Evolutionary conservation across 768 basidiomycete genomes (phyloP).

Genomic region (Lentinus tigrinus): DNA sequence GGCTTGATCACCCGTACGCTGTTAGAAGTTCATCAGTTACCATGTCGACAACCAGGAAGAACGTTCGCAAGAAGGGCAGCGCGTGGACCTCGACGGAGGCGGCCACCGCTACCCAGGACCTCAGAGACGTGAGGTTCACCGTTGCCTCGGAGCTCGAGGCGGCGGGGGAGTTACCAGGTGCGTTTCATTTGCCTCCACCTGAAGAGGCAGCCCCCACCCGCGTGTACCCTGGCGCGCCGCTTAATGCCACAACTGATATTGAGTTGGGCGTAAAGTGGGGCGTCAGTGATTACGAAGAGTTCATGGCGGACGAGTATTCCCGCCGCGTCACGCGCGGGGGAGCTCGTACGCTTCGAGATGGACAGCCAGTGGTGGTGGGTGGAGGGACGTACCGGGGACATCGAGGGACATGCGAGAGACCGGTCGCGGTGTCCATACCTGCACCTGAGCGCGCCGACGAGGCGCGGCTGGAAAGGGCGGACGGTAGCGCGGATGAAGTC

Average conservation of each 20-base stretch:
- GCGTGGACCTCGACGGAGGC: not conserved
- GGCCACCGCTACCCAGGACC: not conserved
- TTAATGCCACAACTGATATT: not conserved
- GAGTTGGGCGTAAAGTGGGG: not conserved
- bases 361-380: not conserved
- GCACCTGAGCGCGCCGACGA: not conserved
- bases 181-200: not conserved
- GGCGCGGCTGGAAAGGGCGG: not conserved
- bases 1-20: not conserved
- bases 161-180: not conserved
- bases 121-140: not conserved
- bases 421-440: not conserved
- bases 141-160: not conserved
- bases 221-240: not conserved
- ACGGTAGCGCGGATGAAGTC: not conserved
- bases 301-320: not conserved
- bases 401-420: not conserved
- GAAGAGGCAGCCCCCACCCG: not conserved
- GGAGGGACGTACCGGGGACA: not conserved
- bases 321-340: not conserved
- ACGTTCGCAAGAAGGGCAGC: not conserved
- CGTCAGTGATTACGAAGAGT: not conserved
- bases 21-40: no score
- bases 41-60: no score
- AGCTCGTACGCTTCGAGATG: not conserved